Conservation (phyloP, 495 filamentous ascomycete genomes). For the Aspergillus taichungensis region DNA sequence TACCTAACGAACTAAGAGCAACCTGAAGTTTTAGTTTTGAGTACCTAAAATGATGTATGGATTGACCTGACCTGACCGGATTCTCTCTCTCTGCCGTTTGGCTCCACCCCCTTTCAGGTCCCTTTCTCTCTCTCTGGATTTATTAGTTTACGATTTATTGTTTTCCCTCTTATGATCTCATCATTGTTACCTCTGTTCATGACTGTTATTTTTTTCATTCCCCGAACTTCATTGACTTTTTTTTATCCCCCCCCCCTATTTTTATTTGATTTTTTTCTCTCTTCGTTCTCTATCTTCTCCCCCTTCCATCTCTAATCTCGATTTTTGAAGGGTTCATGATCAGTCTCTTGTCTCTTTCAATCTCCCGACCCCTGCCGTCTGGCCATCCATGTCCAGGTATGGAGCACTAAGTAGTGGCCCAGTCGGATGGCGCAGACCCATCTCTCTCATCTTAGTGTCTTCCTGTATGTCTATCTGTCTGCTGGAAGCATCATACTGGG, state of each 20-base stretch:
- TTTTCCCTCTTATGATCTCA: conserved; percentile 5
- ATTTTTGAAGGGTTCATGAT: too few species aligned
- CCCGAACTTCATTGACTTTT: too few species aligned
- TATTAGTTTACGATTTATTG: conserved; percentile 7
- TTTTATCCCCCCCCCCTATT: not conserved
- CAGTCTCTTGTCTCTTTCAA: too few species aligned
- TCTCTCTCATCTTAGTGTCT: conserved; percentile 10
- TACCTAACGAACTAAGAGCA: too few species aligned
- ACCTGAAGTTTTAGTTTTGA: too few species aligned
- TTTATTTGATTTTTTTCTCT: conserved; percentile 9
- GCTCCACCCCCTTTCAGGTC: conserved; percentile 23
- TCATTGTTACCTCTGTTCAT: too few species aligned
- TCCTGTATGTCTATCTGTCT: conserved; percentile 5
- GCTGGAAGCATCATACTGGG: conserved; percentile 14
- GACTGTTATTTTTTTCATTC: too few species aligned
- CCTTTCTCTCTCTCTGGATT: conserved; percentile 13
- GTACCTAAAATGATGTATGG: not conserved
- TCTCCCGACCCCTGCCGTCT: too few species aligned
- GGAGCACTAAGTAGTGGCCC: not conserved
- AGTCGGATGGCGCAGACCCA: conserved; percentile 27
- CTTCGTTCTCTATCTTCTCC: conserved; percentile 3
- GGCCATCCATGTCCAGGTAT: too few species aligned
- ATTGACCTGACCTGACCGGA: conserved; percentile 4
- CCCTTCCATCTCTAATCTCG: not conserved
- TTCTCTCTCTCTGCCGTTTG: conserved; percentile 16